Evolutionary conservation across 1,139 yeast genomes (phyloP), one percentile per base, ranked within the genome.

Genomic region (Candida sanyaensis): DNA sequence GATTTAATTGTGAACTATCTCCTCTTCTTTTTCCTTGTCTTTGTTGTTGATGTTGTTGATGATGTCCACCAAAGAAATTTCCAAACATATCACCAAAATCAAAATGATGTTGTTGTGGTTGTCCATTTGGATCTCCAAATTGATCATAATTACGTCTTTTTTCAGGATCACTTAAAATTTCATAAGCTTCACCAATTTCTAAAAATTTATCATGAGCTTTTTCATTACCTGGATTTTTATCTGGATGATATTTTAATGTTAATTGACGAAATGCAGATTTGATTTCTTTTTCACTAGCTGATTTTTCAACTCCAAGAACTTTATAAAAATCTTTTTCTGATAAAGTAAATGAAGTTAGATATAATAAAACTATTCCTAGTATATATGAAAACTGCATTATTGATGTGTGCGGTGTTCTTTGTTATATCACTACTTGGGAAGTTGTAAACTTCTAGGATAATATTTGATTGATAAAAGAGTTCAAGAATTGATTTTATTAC

Each of bases 101-200:
- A 38, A 49, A 46, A 21, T 48, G 46, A 41, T 88, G 86, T n/a
- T 37, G 48, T 37, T 50, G 55, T 17, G 50, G 49, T 53, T 78
- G 77, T 28, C 92, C 75, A 2, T 92, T 95, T 31, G 93, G 96
- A 54, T 85, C 88, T 31, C 99, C 99, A 61, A 74, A 89, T 45
- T 75, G 73, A 65, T 93, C 98, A 63, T 86, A 93, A 33, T 82
- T 78, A 37, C 75, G 62, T 51, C 89, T 80, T 66, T 90, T 88
- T 48, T 87, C 88, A 11, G 79, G 68, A 62, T 92, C 92, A 50
- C 85, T 80, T 52, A 93, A 77, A 10, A 91, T 89, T 52, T 92
- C 98, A 64, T 93, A 93, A 0, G 98, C 98, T 58, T 88, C 96
- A 7, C 97, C 96, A 28, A 93, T 81, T 64, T 91, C 96, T 45